Conservation (phyloP, 164 flowering plant genomes). For the Protea cynaroides region DNA sequence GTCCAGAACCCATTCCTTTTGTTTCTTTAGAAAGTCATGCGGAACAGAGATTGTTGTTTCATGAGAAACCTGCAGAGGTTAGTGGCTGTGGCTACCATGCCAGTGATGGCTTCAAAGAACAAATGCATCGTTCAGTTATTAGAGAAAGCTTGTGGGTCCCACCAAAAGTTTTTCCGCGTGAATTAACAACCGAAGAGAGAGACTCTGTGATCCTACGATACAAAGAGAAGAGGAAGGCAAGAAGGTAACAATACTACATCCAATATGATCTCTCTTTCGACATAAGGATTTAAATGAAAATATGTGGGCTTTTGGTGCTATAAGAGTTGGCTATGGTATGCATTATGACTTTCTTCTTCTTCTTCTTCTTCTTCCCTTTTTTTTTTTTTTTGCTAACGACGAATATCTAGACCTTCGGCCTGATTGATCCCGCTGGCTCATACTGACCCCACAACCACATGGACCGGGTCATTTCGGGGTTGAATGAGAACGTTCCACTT, state of each 20-base stretch:
- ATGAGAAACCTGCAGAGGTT: conserved; percentile 26
- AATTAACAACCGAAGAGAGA: conserved; percentile 46
- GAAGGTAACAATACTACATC: conserved; percentile 40
- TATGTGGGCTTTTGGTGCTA: background rate
- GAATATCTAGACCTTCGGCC: no score
- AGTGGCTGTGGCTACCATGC: conserved; percentile 15
- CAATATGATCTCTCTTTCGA: background rate
- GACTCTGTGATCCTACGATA: conserved; percentile 67
- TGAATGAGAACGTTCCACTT: no score
- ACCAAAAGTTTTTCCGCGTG: conserved; percentile 27
- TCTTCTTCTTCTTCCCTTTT: no score
- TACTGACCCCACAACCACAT: no score
- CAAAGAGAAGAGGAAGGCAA: conserved; percentile 78
- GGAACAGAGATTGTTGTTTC: conserved; percentile 27
- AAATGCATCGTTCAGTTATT: conserved; percentile 13
- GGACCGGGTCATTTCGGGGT: no score
- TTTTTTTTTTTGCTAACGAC: no score
- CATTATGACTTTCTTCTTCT: no score
- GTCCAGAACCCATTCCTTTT: conserved; percentile 20
- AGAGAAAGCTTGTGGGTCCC: conserved; percentile 8
- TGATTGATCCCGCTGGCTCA: no score
- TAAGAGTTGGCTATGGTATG: no score
- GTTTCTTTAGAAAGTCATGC: conserved; percentile 14
- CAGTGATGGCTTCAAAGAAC: conserved; percentile 14
- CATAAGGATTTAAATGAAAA: background rate